Conservation (phyloP, 2,329 filamentous ascomycete species). For the Pyrenophora teres region DNA sequence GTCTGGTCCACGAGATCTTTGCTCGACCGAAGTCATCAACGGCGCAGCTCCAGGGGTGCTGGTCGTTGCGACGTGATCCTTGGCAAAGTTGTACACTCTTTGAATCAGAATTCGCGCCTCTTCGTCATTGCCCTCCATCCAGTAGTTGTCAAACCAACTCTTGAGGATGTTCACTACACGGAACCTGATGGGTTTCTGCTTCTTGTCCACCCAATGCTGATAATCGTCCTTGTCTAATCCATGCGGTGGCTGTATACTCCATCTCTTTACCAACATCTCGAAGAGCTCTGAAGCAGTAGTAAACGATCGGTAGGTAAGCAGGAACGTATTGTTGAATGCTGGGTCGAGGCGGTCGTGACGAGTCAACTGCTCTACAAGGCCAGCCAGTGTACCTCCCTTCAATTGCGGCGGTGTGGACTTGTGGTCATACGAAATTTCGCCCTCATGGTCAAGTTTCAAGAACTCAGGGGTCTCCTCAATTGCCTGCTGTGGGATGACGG, state of each 20-base stretch:
- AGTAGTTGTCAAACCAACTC: conserved; percentile 97
- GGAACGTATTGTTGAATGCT: conserved; percentile 96
- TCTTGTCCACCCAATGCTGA: conserved; percentile 87
- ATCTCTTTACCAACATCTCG: conserved; percentile 87
- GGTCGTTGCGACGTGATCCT: conserved; percentile 88
- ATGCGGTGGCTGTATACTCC: conserved; percentile 88
- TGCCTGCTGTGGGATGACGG: conserved; percentile 51
- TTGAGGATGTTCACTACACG: conserved; percentile 97
- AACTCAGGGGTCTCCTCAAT: conserved; percentile 83
- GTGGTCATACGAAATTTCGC: conserved; percentile 85
- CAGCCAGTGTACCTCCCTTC: conserved; percentile 86
- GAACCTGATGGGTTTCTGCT: conserved; percentile 95
- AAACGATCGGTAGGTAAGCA: conserved; percentile 95
- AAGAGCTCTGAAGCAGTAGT: conserved; percentile 89
- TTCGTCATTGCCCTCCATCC: conserved; percentile 94
- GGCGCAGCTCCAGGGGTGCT: conserved; percentile 88
- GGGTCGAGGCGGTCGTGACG: conserved; percentile 94
- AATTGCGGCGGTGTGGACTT: conserved; percentile 77
- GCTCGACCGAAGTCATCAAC: conserved; percentile 84
- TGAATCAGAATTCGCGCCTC: conserved; percentile 83
- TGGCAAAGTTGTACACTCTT: conserved; percentile 87
- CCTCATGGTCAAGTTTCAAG: conserved; percentile 82
- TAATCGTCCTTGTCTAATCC: conserved; percentile 76
- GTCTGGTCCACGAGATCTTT: conserved; percentile 86
- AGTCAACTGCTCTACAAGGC: conserved; percentile 91